phyloP scores from a whole-genome alignment of 768 basidiomycete species.

The Termitomyces sp. region DNA sequence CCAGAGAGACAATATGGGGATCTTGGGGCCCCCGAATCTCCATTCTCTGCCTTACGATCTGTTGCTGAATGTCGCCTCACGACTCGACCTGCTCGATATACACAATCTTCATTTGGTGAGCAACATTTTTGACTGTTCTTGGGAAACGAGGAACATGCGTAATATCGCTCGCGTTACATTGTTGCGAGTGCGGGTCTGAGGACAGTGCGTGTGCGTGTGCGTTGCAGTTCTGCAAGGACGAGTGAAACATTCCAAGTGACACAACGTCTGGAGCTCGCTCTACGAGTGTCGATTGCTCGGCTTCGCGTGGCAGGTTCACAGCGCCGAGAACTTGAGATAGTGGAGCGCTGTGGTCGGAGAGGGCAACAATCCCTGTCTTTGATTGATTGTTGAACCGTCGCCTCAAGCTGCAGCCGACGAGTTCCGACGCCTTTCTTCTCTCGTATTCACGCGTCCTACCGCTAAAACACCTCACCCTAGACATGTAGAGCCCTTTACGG shows the following conservation, averaged over 20 bases:
- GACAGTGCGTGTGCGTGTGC: not conserved
- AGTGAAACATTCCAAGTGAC: not conserved
- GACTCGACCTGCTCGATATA: constrained; percentile 61
- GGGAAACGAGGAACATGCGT: not conserved
- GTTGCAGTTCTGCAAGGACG: not conserved
- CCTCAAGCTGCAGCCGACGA: not conserved
- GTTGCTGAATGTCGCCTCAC: constrained; percentile 62
- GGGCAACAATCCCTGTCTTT: not conserved
- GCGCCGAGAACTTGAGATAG: not conserved
- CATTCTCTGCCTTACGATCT: constrained; percentile 66
- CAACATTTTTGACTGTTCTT: constrained; percentile 1
- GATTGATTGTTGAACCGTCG: not conserved
- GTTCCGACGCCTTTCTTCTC: not conserved
- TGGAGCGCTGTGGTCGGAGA: not conserved
- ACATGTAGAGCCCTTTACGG: constrained; percentile 60
- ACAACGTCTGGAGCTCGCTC: no score
- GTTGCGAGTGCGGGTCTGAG: not conserved
- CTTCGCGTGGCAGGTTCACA: not conserved
- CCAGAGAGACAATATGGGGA: constrained; percentile 1
- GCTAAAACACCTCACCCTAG: constrained; percentile 32
- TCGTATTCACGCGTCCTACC: not conserved
- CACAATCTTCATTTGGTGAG: constrained; percentile 62
- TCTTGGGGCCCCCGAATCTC: constrained; percentile 19
- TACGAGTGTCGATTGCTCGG: not conserved
- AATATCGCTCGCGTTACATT: not conserved